These are phyloP conservation scores for Ceratocystiopsis minuta DNA, from an alignment of 2,329 filamentous ascomycete species.

Conservation along the genomic window DNA sequence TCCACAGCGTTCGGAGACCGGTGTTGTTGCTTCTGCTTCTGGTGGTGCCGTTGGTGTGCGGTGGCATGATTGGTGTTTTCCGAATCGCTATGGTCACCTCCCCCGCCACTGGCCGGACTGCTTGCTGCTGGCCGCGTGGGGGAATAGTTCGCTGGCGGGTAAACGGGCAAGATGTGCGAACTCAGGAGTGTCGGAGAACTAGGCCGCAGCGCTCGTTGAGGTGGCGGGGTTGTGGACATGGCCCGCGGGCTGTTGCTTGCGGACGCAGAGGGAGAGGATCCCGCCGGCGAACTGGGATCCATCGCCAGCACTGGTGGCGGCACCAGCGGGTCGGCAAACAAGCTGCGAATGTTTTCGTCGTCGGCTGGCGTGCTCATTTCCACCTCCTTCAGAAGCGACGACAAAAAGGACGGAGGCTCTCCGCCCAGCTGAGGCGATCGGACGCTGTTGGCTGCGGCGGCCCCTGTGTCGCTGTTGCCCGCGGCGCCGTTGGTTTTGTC, in stretches of 20 bases:
- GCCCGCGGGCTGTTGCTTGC: conserved; percentile 49
- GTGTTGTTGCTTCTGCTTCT: conserved; percentile 5
- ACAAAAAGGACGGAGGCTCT: conserved; percentile 60
- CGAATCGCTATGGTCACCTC: conserved; percentile 25
- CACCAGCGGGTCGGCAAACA: conserved; percentile 18
- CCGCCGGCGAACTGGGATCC: conserved; percentile 15
- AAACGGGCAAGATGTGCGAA: conserved; percentile 54
- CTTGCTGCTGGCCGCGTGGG: conserved; percentile 26
- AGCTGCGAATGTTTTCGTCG: conserved; percentile 30
- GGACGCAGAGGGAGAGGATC: conserved; percentile 46
- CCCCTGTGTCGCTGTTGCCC: no score
- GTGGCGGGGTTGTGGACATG: conserved; percentile 51
- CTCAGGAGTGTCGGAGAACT: conserved; percentile 49
- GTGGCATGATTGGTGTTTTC: conserved; percentile 1
- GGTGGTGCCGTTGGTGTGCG: not conserved
- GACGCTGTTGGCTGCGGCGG: not conserved
- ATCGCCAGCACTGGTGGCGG: conserved; percentile 7
- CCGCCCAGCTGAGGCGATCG: conserved; percentile 10
- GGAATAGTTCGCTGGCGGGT: conserved; percentile 58
- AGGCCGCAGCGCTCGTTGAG: conserved; percentile 39
- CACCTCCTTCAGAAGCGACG: conserved; percentile 75
- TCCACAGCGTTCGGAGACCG: conserved; percentile 22
- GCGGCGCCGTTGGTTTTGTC: no score
- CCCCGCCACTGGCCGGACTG: no score
- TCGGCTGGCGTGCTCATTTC: conserved; percentile 45